These are phyloP conservation scores for Metschnikowia kunwiensis DNA, from an alignment of 805 yeast species.

Conservation along the genomic window DNA sequence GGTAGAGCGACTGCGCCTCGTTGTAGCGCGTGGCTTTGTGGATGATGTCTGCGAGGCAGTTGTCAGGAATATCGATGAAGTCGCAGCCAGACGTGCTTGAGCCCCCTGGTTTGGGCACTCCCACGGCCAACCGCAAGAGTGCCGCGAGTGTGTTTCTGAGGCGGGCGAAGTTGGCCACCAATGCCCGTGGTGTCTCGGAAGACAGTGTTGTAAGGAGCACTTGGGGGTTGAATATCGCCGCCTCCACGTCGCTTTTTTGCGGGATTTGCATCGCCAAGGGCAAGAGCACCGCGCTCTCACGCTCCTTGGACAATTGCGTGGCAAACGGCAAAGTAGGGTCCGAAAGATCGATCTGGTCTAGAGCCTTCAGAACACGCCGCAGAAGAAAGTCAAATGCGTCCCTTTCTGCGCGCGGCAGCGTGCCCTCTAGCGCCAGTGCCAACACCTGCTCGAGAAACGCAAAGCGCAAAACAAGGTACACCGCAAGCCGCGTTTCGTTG, in stretches of 20 bases:
- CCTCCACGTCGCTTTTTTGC: not conserved
- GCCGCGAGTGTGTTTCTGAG: conserved; percentile 5
- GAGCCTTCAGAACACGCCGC: conserved; percentile 4
- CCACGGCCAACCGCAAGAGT: conserved; percentile 2
- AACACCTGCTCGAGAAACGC: conserved; percentile 13
- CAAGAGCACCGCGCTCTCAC: conserved; percentile 12
- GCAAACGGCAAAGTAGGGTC: not conserved
- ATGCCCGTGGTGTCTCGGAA: not conserved
- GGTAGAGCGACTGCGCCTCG: conserved; percentile 11
- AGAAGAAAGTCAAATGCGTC: conserved; percentile 8
- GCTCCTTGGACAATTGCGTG: conserved; percentile 6
- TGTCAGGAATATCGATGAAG: conserved; percentile 10
- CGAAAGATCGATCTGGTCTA: conserved; percentile 1
- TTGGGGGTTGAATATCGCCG: conserved; percentile 3
- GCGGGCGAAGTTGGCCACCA: not conserved
- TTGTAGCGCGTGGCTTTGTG: conserved; percentile 12
- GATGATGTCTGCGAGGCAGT: conserved; percentile 12
- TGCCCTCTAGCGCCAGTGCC: conserved; percentile 1
- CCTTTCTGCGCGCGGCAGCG: not conserved
- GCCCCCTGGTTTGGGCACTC: conserved; percentile 1
- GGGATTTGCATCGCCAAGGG: conserved; percentile 16
- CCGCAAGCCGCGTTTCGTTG: conserved; percentile 6
- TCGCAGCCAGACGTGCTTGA: not conserved
- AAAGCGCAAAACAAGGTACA: conserved; percentile 12
- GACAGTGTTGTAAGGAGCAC: conserved; percentile 5